These are phyloP conservation scores for Dendrocalamus sinicus DNA, from an alignment of 176 grass and related monocot genomes.

Conservation along the genomic window DNA sequence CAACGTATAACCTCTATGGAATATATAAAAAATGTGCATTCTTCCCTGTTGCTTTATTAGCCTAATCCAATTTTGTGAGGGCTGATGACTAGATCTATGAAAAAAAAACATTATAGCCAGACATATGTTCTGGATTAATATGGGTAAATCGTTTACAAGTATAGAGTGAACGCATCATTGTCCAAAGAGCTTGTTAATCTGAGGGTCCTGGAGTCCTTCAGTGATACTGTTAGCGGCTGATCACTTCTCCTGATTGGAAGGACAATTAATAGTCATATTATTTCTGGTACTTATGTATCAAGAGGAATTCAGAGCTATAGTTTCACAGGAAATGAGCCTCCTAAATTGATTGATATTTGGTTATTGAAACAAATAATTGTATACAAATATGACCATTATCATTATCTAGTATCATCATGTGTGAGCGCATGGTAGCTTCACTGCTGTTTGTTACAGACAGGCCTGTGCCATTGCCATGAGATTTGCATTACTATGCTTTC, in stretches of 20 bases:
- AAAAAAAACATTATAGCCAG: background rate
- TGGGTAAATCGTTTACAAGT: background rate
- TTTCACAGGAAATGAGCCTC: constrained; percentile 15
- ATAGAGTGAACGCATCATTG: background rate
- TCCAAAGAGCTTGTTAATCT: background rate
- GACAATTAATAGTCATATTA: background rate
- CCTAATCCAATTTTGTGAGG: constrained; percentile 3
- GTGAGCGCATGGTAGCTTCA: background rate
- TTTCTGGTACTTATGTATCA: constrained; percentile 21
- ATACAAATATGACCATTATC: constrained; percentile 10
- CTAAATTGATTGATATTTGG: constrained; percentile 16
- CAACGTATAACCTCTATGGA: background rate
- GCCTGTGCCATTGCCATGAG: background rate
- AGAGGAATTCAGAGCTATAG: constrained; percentile 12
- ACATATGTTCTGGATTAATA: background rate
- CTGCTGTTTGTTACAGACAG: constrained; percentile 16
- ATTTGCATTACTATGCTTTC: constrained; percentile 24
- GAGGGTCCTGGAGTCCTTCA: background rate
- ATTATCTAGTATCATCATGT: background rate
- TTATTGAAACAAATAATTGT: constrained; percentile 7
- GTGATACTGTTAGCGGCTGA: background rate
- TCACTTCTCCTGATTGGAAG: background rate
- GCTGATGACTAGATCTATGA: background rate
- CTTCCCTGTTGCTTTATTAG: constrained; percentile 22
- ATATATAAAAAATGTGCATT: constrained; percentile 6